phyloP scores from a whole-genome alignment of 2,329 filamentous ascomycete genomes.

The Sodiomyces alkalinus region DNA sequence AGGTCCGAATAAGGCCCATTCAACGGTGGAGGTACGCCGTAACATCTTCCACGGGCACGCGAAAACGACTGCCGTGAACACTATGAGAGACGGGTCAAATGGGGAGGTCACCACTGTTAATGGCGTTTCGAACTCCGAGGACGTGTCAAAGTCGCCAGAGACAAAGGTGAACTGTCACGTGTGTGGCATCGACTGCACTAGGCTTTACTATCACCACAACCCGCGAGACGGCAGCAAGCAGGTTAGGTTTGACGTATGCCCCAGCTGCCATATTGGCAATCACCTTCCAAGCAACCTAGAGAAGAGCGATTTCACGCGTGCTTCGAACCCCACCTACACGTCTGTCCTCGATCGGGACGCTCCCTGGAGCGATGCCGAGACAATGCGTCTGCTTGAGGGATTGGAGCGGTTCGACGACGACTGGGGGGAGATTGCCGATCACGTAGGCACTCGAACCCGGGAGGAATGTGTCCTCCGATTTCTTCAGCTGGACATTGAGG shows the following conservation, averaged over 20 bases:
- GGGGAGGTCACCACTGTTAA: slow-evolving; percentile 57
- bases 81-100: too few relatives aligned
- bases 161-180: slow-evolving; percentile 70
- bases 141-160: slow-evolving; percentile 50
- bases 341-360: slow-evolving; percentile 68
- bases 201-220: slow-evolving; percentile 44
- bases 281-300: slow-evolving; percentile 68
- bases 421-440: slow-evolving; percentile 84
- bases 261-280: slow-evolving; percentile 75
- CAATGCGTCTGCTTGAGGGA: slow-evolving; percentile 76
- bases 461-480: slow-evolving; percentile 98
- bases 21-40: slow-evolving; percentile 83
- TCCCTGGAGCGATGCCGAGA: slow-evolving; percentile 82
- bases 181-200: slow-evolving; percentile 78
- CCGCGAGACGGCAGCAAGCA: slow-evolving; percentile 45
- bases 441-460: slow-evolving; percentile 78
- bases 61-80: slow-evolving; percentile 56
- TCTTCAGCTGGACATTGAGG: slow-evolving; percentile 89
- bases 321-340: slow-evolving; percentile 77
- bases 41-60: slow-evolving; percentile 92
- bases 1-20: slow-evolving; percentile 56
- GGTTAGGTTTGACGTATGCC: slow-evolving; percentile 76
- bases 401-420: slow-evolving; percentile 90
- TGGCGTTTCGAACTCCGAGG: slow-evolving; percentile 42
- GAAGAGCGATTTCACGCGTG: slow-evolving; percentile 69